Percentiles rank a stretch among this genome's conserved stretches.
Conservation (phyloP, 1,284 basidiomycete genomes). For the Marasmius sp. region DNA sequence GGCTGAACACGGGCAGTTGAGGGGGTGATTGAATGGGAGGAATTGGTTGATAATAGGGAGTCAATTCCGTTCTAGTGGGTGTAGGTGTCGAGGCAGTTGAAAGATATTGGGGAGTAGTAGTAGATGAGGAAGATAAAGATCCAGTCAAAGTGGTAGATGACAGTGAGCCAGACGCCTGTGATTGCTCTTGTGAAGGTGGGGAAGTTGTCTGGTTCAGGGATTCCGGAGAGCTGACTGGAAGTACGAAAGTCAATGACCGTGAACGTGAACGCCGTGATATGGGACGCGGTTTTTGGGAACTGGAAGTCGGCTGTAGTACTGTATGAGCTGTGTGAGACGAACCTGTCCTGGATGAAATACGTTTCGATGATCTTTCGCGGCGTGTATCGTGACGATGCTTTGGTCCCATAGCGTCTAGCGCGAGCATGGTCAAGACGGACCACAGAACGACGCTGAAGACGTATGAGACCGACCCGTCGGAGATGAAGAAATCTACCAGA, state of each 20-base stretch:
- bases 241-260: neutral
- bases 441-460: constrained; percentile 34
- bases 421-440: constrained; percentile 32
- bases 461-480: constrained; percentile 25
- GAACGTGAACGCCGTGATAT: neutral
- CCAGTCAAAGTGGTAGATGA: neutral
- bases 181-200: neutral
- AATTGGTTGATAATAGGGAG: neutral
- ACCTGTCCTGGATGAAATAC: neutral
- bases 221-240: neutral
- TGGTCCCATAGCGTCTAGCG: constrained; percentile 29
- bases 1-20: neutral
- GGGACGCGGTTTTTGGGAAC: neutral
- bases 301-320: neutral
- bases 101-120: neutral
- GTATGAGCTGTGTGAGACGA: neutral
- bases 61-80: neutral
- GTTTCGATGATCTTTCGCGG: constrained; percentile 25
- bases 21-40: neutral
- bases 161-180: neutral
- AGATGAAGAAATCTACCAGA: constrained; percentile 35
- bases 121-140: neutral
- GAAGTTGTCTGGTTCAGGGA: neutral
- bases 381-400: constrained; percentile 18
- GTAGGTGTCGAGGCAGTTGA: neutral